Percentiles rank a stretch among this genome's conserved stretches.
Conservation (phyloP, 2,329 filamentous ascomycete genomes). For the Boeremia lycopersici region DNA sequence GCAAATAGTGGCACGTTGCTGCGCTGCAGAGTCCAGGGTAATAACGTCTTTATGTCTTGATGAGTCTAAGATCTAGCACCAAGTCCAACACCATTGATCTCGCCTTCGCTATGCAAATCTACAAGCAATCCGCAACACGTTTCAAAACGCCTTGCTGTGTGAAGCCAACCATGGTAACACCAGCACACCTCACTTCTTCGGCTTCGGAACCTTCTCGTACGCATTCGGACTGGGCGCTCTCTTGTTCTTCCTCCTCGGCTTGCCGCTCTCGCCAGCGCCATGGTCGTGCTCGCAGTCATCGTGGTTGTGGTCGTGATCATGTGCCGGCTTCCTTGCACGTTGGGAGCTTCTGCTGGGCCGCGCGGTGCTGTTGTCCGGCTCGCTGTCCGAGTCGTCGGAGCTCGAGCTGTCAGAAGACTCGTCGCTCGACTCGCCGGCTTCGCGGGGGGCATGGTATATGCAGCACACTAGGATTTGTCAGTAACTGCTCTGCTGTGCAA, state of each 20-base stretch:
- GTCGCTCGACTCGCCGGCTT: constrained; percentile 73
- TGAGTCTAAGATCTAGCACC: constrained; percentile 30
- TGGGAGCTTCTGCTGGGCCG: constrained; percentile 41
- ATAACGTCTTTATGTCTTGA: constrained; percentile 15
- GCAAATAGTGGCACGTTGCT: background rate
- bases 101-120: background rate
- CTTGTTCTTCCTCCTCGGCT: constrained; percentile 47
- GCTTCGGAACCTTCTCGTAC: constrained; percentile 75
- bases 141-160: background rate
- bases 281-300: constrained; percentile 43
- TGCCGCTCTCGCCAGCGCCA: constrained; percentile 47
- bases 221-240: constrained; percentile 75
- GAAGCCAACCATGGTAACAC: background rate
- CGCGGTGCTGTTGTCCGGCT: constrained; percentile 57
- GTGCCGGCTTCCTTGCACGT: constrained; percentile 26
- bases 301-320: constrained; percentile 34
- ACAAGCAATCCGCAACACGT: background rate
- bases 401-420: constrained; percentile 60
- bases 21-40: background rate
- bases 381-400: constrained; percentile 59
- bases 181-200: constrained; percentile 37
- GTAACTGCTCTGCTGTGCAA: background rate
- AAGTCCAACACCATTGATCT: constrained; percentile 4
- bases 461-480: constrained; percentile 76
- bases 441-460: constrained; percentile 88